These are phyloP conservation scores for Aphanomyces stellatus DNA, from an alignment of 352 stramenopile genomes.

Conservation along the genomic window DNA sequence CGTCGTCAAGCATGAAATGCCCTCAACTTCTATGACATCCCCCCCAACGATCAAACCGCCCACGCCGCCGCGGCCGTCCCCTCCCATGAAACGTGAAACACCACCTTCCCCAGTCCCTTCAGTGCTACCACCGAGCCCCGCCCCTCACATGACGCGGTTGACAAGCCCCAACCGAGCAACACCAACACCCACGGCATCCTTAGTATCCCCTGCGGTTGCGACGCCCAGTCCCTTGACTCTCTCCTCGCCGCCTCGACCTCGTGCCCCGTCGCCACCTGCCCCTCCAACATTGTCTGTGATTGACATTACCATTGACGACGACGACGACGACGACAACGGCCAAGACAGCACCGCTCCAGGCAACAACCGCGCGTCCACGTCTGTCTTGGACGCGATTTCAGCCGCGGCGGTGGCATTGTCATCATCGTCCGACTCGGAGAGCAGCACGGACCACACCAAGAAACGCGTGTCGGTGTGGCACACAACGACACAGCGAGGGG, in stretches of 20 bases:
- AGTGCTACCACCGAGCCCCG: no score
- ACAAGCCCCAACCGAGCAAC: not conserved
- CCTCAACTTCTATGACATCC: no score
- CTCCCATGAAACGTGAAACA: no score
- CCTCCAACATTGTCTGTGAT: not conserved
- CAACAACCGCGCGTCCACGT: constrained; percentile 2
- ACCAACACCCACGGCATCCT: not conserved
- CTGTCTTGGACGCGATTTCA: not conserved
- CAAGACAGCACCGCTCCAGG: no score
- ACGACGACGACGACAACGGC: not conserved
- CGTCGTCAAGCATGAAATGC: no score
- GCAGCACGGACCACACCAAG: not conserved
- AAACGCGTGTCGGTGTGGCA: constrained; percentile 17
- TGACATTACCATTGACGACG: no score
- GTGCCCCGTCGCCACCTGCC: not conserved
- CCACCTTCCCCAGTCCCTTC: no score
- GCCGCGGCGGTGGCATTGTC: no score
- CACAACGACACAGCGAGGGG: not conserved
- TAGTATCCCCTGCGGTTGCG: not conserved
- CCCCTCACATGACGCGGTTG: no score
- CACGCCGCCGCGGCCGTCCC: no score
- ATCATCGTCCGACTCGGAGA: not conserved
- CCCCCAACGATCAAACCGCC: no score
- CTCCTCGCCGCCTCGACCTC: not conserved
- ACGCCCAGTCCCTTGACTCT: no score